Percentiles rank a stretch among this genome's conserved stretches.
Conservation (phyloP, 2,329 filamentous ascomycete genomes). For the Volutella citrinella region DNA sequence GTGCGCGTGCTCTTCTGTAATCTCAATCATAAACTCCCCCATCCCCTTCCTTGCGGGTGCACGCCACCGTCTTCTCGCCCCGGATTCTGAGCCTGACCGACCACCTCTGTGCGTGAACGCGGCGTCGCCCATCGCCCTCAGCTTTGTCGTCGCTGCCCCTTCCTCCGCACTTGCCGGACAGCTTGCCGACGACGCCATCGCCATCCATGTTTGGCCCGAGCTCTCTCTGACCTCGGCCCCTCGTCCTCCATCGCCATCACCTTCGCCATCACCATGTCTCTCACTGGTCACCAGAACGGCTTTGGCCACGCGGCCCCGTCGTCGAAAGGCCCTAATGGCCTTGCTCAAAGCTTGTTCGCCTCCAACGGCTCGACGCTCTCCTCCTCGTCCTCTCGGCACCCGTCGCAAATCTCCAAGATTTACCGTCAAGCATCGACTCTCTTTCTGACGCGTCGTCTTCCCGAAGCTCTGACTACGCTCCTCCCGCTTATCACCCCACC, state of each 20-base stretch:
- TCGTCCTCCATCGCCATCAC: constrained; percentile 6
- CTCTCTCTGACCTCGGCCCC: constrained; percentile 5
- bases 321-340: constrained; percentile 35
- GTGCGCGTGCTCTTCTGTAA: too few species aligned
- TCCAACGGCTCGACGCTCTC: constrained; percentile 69
- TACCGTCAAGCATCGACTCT: constrained; percentile 93
- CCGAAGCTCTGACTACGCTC: constrained; percentile 83
- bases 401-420: constrained; percentile 79
- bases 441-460: constrained; percentile 88
- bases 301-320: constrained; percentile 42
- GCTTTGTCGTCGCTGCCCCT: too few species aligned
- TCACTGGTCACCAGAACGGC: constrained; percentile 41
- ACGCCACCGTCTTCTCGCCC: too few species aligned
- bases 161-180: too few species aligned
- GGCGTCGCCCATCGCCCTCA: constrained; percentile 4
- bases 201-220: constrained; percentile 14
- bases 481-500: constrained; percentile 72
- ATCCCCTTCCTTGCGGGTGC: constrained; percentile 15
- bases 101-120: too few species aligned
- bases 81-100: too few species aligned
- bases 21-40: too few species aligned
- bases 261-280: constrained; percentile 36
- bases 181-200: too few species aligned
- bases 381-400: constrained; percentile 57
- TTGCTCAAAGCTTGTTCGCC: constrained; percentile 52